These are phyloP conservation scores for Jamesozyma lodderae DNA, from an alignment of 805 yeast genomes.

Conservation along the genomic window DNA sequence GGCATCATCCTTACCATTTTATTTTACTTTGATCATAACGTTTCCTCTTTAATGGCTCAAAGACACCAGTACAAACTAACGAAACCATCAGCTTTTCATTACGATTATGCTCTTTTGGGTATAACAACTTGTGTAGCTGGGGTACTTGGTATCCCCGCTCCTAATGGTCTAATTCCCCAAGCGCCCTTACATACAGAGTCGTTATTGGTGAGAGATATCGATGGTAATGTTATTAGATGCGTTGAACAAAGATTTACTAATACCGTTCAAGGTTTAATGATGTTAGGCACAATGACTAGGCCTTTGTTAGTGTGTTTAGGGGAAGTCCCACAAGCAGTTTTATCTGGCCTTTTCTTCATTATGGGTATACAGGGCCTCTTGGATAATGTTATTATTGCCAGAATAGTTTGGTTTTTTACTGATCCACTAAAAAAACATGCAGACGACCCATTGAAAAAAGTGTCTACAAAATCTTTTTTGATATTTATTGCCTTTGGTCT, in stretches of 20 bases:
- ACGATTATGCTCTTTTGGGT: conserved; percentile 81
- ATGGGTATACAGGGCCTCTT: conserved; percentile 83
- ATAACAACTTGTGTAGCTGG: conserved; percentile 83
- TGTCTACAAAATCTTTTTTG: conserved; percentile 34
- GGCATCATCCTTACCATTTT: conserved; percentile 75
- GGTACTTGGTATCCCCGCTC: conserved; percentile 84
- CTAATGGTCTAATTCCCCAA: conserved; percentile 94
- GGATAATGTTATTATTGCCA: conserved; percentile 52
- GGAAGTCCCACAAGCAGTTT: conserved; percentile 82
- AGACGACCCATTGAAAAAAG: conserved; percentile 26
- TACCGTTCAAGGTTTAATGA: conserved; percentile 73
- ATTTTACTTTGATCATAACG: conserved; percentile 93
- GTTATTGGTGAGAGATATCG: conserved; percentile 39
- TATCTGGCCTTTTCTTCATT: conserved; percentile 85
- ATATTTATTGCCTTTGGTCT: conserved; percentile 51
- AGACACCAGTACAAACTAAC: conserved; percentile 67
- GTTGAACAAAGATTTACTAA: conserved; percentile 89
- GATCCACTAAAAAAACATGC: conserved; percentile 36
- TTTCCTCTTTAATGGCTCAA: conserved; percentile 89
- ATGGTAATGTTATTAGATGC: conserved; percentile 39
- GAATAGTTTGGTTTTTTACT: conserved; percentile 52
- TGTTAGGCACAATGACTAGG: conserved; percentile 79
- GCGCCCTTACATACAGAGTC: conserved; percentile 90
- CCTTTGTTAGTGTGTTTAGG: conserved; percentile 78
- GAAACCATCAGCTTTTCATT: conserved; percentile 88